These are phyloP conservation scores for Herpetospermum pedunculosum DNA, from an alignment of 306 rosid genomes.

Conservation along the genomic window DNA sequence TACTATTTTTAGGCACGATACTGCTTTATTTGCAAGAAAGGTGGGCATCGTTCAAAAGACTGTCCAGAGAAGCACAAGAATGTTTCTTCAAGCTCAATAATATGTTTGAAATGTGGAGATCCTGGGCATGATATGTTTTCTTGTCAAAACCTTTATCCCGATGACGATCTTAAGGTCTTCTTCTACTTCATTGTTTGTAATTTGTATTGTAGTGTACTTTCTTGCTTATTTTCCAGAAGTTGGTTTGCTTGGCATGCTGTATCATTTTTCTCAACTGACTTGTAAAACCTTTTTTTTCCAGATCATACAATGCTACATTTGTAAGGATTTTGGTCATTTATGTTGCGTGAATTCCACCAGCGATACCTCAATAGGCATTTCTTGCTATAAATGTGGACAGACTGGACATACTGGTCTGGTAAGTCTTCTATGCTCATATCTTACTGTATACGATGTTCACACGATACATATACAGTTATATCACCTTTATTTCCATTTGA, in stretches of 20 bases:
- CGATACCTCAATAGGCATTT: conserved; percentile 29
- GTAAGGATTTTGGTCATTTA: conserved; percentile 76
- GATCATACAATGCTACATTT: conserved; percentile 68
- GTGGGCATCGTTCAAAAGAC: conserved; percentile 73
- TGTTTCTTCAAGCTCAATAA: conserved; percentile 17
- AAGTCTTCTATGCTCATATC: conserved; percentile 22
- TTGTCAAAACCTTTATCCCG: conserved; percentile 47
- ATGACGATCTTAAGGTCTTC: conserved; percentile 70
- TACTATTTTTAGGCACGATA: conserved; percentile 39
- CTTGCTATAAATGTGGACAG: conserved; percentile 83
- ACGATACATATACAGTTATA: background rate
- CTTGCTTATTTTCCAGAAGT: background rate
- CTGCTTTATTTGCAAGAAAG: conserved; percentile 67
- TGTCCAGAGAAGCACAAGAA: conserved; percentile 61
- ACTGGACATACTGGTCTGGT: conserved; percentile 88
- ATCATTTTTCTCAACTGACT: conserved; percentile 7
- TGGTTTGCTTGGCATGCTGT: background rate
- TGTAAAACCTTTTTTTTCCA: conserved; percentile 16
- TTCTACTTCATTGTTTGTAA: background rate
- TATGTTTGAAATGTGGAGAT: conserved; percentile 79
- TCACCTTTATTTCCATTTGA: background rate
- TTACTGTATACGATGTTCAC: background rate
- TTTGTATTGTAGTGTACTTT: background rate
- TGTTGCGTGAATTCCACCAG: conserved; percentile 45
- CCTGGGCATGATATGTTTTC: conserved; percentile 83